A percentile compares a stretch with the other conserved stretches of the same genome.
Conservation (phyloP, 768 basidiomycete genomes). For the Lentinula edodes region DNA sequence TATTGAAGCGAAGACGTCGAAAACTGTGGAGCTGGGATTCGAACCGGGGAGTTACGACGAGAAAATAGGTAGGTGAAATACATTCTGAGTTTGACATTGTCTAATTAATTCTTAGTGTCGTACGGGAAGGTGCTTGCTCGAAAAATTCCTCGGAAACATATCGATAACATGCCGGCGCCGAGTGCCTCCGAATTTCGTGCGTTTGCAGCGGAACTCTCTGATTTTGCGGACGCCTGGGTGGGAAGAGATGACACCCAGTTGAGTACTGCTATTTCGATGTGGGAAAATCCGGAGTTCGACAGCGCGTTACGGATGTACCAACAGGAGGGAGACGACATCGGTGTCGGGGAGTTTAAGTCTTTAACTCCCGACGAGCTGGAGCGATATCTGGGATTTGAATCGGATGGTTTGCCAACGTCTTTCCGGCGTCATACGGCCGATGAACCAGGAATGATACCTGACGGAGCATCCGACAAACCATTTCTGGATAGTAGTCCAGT, state of each 20-base stretch:
- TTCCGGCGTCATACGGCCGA: background rate
- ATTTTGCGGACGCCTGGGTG: background rate
- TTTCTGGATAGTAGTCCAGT: background rate
- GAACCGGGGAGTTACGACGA: too few relatives aligned
- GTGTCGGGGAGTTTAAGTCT: background rate
- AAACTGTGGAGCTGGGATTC: too few relatives aligned
- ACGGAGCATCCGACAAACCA: background rate
- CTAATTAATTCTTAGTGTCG: background rate
- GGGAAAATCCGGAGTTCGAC: background rate
- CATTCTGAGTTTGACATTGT: too few relatives aligned
- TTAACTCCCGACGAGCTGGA: background rate
- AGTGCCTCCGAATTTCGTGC: too few relatives aligned
- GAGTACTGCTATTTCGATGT: background rate
- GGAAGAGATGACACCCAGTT: background rate
- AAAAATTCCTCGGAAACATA: too few relatives aligned
- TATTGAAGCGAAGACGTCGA: too few relatives aligned
- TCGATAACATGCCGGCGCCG: too few relatives aligned
- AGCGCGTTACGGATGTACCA: background rate
- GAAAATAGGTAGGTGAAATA: too few relatives aligned
- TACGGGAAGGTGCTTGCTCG: too few relatives aligned
- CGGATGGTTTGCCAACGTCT: background rate
- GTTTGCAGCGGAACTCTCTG: too few relatives aligned
- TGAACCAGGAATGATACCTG: background rate
- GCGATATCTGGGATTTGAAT: background rate
- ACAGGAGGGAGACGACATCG: background rate